A percentile compares a stretch with the other conserved stretches of the same genome.
Evolutionary conservation across 192 early-diverging fungal species (phyloP).

Genomic region (Backusella mclennaniae): DNA sequence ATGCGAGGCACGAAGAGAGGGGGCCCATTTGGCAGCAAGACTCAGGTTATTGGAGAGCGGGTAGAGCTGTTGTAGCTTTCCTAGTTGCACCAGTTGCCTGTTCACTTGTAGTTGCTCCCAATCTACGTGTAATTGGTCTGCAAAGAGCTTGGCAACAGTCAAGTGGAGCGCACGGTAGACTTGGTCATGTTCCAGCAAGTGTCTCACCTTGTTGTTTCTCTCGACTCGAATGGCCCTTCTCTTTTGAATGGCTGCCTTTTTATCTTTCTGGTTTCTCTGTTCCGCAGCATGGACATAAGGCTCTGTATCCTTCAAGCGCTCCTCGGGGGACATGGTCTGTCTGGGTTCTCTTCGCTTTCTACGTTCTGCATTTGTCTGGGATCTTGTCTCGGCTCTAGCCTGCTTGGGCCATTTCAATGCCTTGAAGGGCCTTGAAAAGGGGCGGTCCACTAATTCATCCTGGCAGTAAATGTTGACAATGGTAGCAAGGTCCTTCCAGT

Average conservation of each 20-base stretch:
- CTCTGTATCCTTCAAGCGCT: neutral
- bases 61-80: neutral
- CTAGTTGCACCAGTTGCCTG: neutral
- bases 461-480: slow-evolving; percentile 33
- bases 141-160: slow-evolving; percentile 40
- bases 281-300: neutral
- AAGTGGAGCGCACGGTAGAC: slow-evolving; percentile 39
- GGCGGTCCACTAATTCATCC: neutral
- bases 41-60: slow-evolving; percentile 8
- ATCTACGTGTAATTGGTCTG: slow-evolving; percentile 28
- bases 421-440: neutral
- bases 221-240: neutral
- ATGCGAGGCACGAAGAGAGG: slow-evolving; percentile 36
- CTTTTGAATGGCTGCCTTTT: neutral
- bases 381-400: neutral
- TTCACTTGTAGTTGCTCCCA: slow-evolving; percentile 1
- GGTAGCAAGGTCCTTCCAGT: slow-evolving; percentile 44
- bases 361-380: neutral
- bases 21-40: slow-evolving; percentile 45
- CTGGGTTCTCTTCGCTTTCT: neutral
- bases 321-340: neutral
- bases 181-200: slow-evolving; percentile 18
- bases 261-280: neutral
- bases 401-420: neutral
- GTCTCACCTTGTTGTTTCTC: slow-evolving; percentile 24